Base-by-base conservation (phyloP, 192 early-diverging fungal species). In the Dissophora globulifera region DNA sequence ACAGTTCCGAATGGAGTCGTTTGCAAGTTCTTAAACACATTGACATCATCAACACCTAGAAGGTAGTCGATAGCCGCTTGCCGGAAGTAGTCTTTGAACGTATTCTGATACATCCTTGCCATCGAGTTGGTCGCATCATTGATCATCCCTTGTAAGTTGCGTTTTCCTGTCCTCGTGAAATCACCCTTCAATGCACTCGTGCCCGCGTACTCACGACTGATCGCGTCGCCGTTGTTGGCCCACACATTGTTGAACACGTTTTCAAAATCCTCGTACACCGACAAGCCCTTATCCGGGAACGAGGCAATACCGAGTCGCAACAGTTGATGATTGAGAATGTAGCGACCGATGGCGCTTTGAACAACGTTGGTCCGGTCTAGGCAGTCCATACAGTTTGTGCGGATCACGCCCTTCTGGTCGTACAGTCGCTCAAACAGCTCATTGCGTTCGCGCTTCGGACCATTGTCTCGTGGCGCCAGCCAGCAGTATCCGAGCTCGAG, bases 301-400 rank as follows among this genome's bases (percentile, higher is more conserved):
- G 85, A 82, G 7, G 88, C 84, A 8, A 91, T 85, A 2, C 89
- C 90, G 25, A 91, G 80, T 9, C 90, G 85, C 64, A 91, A 78
- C 7, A 93, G 62, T 55, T 90, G 90, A 40, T 87, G 76, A 49
- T 88, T 88, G 17, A 93, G 76, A 52, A 93, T 82, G 29, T 78
- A 67, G 25, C 90, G 81, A 1, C 85, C 89, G 58, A 93, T 67
- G 2, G 91, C 82, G 69, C 88, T 88, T 81, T 89, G 85, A 17
- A 88, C 86, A 38, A 99, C 95, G 56, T 99, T 98, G 30, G 97
- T 99, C 7, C 97, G 84, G 78, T 99, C 97, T 27, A 99, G 82
- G 76, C 97, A 99, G 85, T 99, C 97, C 90, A 99, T 96, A 80
- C 96, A 99, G 71, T 99, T 99, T 23, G 71, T 75, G 0, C 71